Percentiles rank a stretch among this genome's conserved stretches.
Conservation (phyloP, 495 filamentous ascomycete species). For the Xylaria nigripes region DNA sequence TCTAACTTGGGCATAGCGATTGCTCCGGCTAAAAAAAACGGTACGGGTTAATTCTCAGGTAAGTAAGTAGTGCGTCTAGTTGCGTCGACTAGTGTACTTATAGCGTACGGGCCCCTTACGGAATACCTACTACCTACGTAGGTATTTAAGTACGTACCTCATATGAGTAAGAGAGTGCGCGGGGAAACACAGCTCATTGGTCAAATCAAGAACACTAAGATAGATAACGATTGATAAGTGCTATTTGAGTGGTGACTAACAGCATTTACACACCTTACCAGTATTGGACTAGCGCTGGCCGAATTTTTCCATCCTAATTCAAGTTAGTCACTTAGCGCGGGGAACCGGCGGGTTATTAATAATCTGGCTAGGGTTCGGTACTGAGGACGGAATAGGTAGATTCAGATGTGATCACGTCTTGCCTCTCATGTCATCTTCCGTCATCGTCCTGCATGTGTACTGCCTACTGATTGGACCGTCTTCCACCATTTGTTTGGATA, state of each 20-base stretch:
- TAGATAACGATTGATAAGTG: no score
- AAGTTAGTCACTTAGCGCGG: no score
- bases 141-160: no score
- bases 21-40: not conserved
- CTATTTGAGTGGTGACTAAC: not conserved
- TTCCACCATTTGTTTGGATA: not conserved
- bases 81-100: not conserved
- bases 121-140: no score
- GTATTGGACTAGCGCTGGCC: not conserved
- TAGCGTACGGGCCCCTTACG: no score
- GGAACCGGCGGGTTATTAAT: no score
- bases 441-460: conserved; percentile 4
- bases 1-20: not conserved
- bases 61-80: not conserved
- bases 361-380: no score
- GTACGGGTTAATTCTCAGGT: not conserved
- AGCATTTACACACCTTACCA: not conserved
- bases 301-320: no score
- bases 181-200: no score
- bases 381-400: no score
- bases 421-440: conserved; percentile 3
- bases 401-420: not conserved
- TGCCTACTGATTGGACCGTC: not conserved
- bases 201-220: no score
- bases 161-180: no score